Percentiles rank a stretch among this genome's conserved stretches.
Conservation (phyloP, 257 asterid species). For the Fraxinus pennsylvanica region DNA sequence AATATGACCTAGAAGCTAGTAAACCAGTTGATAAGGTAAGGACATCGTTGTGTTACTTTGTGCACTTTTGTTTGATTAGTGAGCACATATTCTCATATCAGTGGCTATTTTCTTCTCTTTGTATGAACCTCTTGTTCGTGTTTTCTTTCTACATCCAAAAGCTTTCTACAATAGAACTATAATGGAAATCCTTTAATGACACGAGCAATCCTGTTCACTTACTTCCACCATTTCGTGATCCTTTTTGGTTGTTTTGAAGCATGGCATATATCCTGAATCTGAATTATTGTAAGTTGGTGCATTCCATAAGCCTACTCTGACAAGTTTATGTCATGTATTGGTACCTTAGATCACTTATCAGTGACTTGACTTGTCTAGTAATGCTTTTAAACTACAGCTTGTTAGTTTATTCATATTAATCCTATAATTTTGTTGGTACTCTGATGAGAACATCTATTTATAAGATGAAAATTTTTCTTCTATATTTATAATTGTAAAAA, state of each 20-base stretch:
- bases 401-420: no score
- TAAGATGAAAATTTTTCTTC: background rate
- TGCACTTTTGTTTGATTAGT: slow-evolving; percentile 3
- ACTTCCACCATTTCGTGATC: background rate
- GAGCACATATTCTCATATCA: background rate
- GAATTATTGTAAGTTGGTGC: background rate
- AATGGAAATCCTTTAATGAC: background rate
- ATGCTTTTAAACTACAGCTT: no score
- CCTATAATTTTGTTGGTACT: no score
- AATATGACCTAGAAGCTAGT: slow-evolving; percentile 65
- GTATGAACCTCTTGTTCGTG: background rate
- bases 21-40: slow-evolving; percentile 75
- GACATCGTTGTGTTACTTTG: background rate
- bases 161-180: background rate
- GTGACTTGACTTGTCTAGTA: no score
- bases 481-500: background rate
- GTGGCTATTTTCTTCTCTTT: background rate
- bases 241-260: background rate
- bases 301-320: background rate
- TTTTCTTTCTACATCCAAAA: background rate
- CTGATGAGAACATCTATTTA: no score
- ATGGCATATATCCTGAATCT: background rate
- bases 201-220: background rate
- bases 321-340: no score
- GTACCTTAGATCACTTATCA: no score